Base-by-base conservation (phyloP, 2,329 filamentous ascomycete genomes). In the Scedosporium dehoogii region DNA sequence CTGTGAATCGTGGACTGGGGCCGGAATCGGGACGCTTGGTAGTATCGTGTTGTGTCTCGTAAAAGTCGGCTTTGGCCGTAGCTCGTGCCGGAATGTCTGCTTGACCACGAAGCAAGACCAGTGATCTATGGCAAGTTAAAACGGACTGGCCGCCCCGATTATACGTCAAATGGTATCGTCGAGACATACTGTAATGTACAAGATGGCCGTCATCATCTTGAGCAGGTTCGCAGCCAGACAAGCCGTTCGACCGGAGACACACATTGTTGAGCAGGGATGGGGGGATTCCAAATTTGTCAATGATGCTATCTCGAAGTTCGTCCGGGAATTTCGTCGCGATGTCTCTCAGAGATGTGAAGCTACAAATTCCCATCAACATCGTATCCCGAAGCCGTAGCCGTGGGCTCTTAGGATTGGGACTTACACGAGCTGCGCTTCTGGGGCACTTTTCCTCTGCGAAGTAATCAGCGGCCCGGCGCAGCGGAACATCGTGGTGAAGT, bases 31-130 rank as follows among this genome's bases (percentile, higher is more conserved):
- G 33, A 38, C 29, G 27, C 41, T 14, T 5, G 7, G 55, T 5
- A 33, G 21, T 9, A 23, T 21, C 14, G 33, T n/a, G 33, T 42
- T 10, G 33, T 42, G n/a, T 14, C 58, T 29, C 33, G 53, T 33
- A 42, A 51, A 61, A 21, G 18, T 51, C 7, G 21, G 59, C 29
- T 63, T 63, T 41, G 59, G 51, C 9, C 41, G 48, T 4, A 63
- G 59, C 21, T 23, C 46, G 4, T 58, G 3, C 33, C 33, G n/a
- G 46, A 29, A 38, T 4, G 41, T 53, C 41, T 63, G 59, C 56
- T 62, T 63, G 27, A 61, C 41, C 9, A 58, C n/a, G 53, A 61
- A 63, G 59, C 62, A 58, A 27, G 29, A 63, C 56, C 56, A 63
- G 29, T 53, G 44, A 44, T 58, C 61, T 62, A 21, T 16, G 41